Evolutionary conservation across 495 filamentous ascomycete genomes (phyloP).

Genomic region (Clohesyomyces aquaticus): DNA sequence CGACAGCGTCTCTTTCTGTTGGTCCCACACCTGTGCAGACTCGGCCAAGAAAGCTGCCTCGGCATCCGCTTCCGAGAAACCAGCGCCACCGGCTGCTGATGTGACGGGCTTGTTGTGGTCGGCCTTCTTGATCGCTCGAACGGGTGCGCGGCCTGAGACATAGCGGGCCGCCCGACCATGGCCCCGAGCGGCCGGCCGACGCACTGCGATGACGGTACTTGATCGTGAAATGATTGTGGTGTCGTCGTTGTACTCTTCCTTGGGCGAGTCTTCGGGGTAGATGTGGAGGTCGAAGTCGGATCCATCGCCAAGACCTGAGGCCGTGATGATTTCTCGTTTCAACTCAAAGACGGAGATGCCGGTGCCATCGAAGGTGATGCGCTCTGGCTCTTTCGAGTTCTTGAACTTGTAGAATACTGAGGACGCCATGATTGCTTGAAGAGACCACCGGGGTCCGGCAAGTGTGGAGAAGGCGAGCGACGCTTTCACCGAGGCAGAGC

Average conservation of each 20-base stretch:
- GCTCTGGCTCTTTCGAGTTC: slow-evolving; percentile 91
- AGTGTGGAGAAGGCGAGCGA: slow-evolving; percentile 17
- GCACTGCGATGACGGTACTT: slow-evolving; percentile 87
- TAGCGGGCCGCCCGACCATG: slow-evolving; percentile 90
- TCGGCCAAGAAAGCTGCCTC: slow-evolving; percentile 87
- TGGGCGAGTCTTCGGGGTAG: slow-evolving; percentile 75
- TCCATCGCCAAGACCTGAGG: slow-evolving; percentile 90
- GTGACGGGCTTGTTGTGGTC: slow-evolving; percentile 69
- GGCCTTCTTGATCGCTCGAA: slow-evolving; percentile 74
- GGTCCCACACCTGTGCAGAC: slow-evolving; percentile 81
- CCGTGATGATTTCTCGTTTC: slow-evolving; percentile 95
- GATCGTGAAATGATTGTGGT: slow-evolving; percentile 93
- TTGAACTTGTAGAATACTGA: slow-evolving; percentile 99
- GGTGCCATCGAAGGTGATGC: slow-evolving; percentile 96
- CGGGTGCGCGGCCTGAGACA: slow-evolving; percentile 94
- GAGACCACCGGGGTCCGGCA: not conserved
- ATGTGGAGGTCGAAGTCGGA: slow-evolving; percentile 96
- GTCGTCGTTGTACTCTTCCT: slow-evolving; percentile 91
- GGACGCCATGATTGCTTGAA: slow-evolving; percentile 75
- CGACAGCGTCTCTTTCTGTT: slow-evolving; percentile 88
- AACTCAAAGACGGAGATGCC: slow-evolving; percentile 98
- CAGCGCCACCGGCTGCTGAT: slow-evolving; percentile 60
- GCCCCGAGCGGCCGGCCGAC: slow-evolving; percentile 80
- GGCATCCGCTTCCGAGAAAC: slow-evolving; percentile 86
- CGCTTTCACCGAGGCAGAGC: slow-evolving; percentile 7